Evolutionary conservation across 805 yeast genomes (phyloP), one percentile per base, ranked within the genome.

Genomic region (Maudiozyma bulderi): DNA sequence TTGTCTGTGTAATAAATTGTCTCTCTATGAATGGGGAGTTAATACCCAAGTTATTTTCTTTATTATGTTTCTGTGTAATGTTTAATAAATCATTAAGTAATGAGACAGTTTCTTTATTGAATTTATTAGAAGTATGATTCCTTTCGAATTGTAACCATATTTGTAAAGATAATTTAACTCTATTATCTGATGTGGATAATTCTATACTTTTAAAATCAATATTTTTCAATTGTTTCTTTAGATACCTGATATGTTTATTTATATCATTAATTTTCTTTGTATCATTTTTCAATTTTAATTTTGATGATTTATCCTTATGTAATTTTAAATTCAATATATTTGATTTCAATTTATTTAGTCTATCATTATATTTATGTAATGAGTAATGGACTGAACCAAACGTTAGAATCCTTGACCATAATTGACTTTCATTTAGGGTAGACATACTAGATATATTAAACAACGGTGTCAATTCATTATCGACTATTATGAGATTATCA

Each of bases 1-100:
- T 50, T 10, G 57, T 55, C 43, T 61, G 64, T 28, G 54, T 49
- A 13, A 54, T 53, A 30, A 62, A 64, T 33, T 55, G 53, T 46
- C 54, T 56, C 45, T 64, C 66, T 8, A 64, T 58, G 44, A 55
- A 59, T 15, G 52, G 43, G 28, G 52, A 44, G n/a, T 35, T 35
- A n/a, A 35, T 35, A 13, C 13, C 26, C 26, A 20, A 20, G 26
- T 3, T 20, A 20, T 20, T 20, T 20, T 20, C 13, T 48, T 46
- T 37, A 48, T 38, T 13, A 5, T 9, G 6, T 8, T 14, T 3
- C 37, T 11, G 34, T 40, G 37, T 28, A 43, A 20, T 35, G 37
- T 8, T 60, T 32, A 60, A 43, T 13, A 43, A 29, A 47, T 63
- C 66, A 20, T 20, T 13, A 20, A 64, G 47, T 11, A 58, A 51